phyloP scores from a whole-genome alignment of 2,329 filamentous ascomycete species.

The Talaromyces pinophilus region DNA sequence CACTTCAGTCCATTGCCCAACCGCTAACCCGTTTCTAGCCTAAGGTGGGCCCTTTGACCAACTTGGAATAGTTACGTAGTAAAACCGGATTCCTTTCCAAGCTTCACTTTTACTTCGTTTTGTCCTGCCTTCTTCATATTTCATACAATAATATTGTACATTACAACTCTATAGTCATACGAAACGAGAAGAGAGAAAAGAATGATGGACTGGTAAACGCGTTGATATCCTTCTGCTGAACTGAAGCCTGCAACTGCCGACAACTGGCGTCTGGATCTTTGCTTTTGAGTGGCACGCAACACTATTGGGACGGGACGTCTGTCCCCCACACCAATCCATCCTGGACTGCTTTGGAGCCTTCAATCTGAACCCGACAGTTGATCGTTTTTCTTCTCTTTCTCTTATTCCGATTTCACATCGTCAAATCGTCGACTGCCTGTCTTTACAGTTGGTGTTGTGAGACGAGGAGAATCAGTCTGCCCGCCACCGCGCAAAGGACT shows the following conservation, averaged over 20 bases:
- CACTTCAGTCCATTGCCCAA: fast-evolving
- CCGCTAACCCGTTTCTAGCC: not conserved
- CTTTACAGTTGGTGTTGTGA: not conserved
- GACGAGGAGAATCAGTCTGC: not conserved
- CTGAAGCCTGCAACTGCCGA: not conserved
- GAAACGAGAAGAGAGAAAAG: not conserved
- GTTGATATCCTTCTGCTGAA: not conserved
- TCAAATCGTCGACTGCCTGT: not conserved
- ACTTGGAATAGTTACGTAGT: not conserved
- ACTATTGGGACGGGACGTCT: not conserved
- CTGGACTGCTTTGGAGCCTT: not conserved
- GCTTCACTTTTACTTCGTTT: not conserved
- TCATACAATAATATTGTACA: not conserved
- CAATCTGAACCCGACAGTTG: not conserved
- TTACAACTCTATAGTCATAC: too few relatives aligned
- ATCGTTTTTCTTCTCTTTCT: too few relatives aligned
- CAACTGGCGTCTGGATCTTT: not conserved
- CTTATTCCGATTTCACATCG: not conserved
- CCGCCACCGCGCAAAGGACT: not conserved
- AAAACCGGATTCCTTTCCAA: constrained; percentile 9
- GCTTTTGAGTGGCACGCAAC: not conserved
- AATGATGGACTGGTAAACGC: not conserved
- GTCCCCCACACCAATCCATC: not conserved
- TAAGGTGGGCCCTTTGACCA: not conserved
- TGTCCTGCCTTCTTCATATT: not conserved